phyloP scores from a whole-genome alignment of 495 filamentous ascomycete species.

The Ascodesmis nigricans region DNA sequence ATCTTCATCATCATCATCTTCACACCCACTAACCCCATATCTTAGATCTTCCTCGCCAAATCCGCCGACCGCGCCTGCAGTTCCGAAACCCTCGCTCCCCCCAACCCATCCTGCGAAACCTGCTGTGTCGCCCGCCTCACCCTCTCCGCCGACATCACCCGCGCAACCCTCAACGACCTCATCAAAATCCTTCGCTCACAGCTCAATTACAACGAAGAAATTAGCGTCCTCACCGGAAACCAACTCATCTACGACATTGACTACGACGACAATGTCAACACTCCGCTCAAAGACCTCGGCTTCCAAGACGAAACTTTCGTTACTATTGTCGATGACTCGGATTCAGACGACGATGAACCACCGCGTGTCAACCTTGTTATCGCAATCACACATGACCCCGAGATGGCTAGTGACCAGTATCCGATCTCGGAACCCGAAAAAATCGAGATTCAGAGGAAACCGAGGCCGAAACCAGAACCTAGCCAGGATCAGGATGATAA shows the following conservation, averaged over 20 bases:
- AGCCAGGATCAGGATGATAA: conserved; percentile 10
- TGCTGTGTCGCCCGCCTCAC: conserved; percentile 52
- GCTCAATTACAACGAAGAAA: conserved; percentile 65
- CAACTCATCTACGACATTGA: conserved; percentile 71
- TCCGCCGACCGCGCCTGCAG: conserved; percentile 49
- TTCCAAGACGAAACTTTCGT: conserved; percentile 50
- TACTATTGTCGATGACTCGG: conserved; percentile 53
- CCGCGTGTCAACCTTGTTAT: conserved; percentile 61
- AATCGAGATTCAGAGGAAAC: conserved; percentile 30
- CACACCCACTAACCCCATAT: background rate
- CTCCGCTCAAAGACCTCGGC: conserved; percentile 60
- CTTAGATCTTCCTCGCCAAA: conserved; percentile 42
- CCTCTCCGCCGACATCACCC: conserved; percentile 43
- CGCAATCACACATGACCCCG: conserved; percentile 27
- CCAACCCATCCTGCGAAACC: conserved; percentile 59
- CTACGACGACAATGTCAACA: conserved; percentile 61
- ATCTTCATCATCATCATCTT: background rate
- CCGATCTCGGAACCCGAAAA: conserved; percentile 26
- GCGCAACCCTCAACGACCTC: conserved; percentile 61
- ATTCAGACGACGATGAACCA: conserved; percentile 33
- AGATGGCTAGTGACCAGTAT: conserved; percentile 24
- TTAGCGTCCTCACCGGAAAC: conserved; percentile 49
- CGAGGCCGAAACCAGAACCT: conserved; percentile 21
- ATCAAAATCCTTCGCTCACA: conserved; percentile 45
- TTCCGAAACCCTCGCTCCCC: conserved; percentile 47